Evolutionary conservation across 495 filamentous ascomycete species (phyloP).

Genomic region (Thermothielavioides terrestris): DNA sequence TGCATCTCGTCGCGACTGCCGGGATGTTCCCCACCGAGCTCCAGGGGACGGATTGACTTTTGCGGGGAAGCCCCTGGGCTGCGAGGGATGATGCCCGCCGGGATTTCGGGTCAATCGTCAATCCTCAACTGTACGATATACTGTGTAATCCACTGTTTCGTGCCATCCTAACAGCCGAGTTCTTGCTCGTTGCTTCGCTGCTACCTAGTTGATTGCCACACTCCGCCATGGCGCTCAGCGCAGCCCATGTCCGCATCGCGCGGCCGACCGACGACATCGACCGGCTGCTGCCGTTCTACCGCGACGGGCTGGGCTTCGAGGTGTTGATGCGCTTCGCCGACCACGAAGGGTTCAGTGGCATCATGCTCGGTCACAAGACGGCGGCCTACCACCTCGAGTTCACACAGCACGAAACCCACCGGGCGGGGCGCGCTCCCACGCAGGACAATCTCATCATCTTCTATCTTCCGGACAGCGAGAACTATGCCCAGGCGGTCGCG

Average conservation of each 20-base stretch:
- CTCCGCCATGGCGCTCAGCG: conserved; percentile 12
- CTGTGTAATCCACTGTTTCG: no score
- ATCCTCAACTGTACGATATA: no score
- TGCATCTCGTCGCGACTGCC: neutral
- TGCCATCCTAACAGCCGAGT: neutral
- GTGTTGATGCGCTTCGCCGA: conserved; percentile 17
- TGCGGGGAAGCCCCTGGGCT: neutral
- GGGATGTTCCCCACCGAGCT: neutral
- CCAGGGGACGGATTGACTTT: neutral
- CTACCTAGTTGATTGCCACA: neutral
- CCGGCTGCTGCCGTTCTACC: conserved; percentile 26
- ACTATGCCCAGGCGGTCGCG: conserved; percentile 15
- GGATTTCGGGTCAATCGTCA: neutral
- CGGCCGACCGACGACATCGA: conserved; percentile 27
- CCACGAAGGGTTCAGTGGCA: conserved; percentile 26
- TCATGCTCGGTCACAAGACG: conserved; percentile 22
- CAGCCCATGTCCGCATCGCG: conserved; percentile 27
- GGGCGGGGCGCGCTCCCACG: conserved; percentile 24
- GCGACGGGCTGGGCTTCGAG: conserved; percentile 26
- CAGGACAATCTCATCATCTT: conserved; percentile 30
- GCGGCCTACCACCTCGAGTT: conserved; percentile 28
- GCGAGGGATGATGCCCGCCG: neutral
- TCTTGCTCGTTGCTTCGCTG: neutral
- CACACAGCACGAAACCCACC: conserved; percentile 17
- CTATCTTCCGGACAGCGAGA: conserved; percentile 20